Conservation (phyloP, 306 rosid genomes). For the Cicer cuneatum region DNA sequence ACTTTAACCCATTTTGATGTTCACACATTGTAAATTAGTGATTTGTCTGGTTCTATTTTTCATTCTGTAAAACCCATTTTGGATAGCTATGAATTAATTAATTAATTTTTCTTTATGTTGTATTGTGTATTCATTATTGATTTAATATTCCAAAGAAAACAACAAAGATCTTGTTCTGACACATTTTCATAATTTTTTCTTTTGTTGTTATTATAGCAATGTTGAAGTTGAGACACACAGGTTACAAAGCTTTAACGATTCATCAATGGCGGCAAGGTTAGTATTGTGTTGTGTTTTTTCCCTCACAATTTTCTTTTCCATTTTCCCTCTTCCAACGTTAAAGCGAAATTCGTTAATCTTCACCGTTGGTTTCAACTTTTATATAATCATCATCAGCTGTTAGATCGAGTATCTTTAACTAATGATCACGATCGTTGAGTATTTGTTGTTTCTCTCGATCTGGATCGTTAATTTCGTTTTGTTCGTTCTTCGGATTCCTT, state of each 20-base stretch:
- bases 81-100: background rate
- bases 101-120: background rate
- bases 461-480: slow-evolving; percentile 73
- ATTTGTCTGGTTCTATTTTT: background rate
- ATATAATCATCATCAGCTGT: slow-evolving; percentile 34
- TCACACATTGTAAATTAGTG: slow-evolving; percentile 11
- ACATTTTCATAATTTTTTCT: background rate
- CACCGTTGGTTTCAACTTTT: slow-evolving; percentile 41
- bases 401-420: slow-evolving; percentile 43
- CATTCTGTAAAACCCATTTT: background rate
- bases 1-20: background rate
- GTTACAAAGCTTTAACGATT: slow-evolving; percentile 70
- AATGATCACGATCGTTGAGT: slow-evolving; percentile 59
- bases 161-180: slow-evolving; percentile 33
- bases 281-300: background rate
- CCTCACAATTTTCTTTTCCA: background rate
- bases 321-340: slow-evolving; percentile 38
- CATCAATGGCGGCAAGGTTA: slow-evolving; percentile 85
- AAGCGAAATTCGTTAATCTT: slow-evolving; percentile 35
- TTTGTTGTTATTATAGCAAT: slow-evolving; percentile 50
- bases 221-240: slow-evolving; percentile 51
- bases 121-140: background rate
- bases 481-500: slow-evolving; percentile 60
- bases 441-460: slow-evolving; percentile 57
- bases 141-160: slow-evolving; percentile 3